Base-by-base conservation (phyloP, 371 early-diverging fungal species). In the Vairimorpha necatrix region DNA sequence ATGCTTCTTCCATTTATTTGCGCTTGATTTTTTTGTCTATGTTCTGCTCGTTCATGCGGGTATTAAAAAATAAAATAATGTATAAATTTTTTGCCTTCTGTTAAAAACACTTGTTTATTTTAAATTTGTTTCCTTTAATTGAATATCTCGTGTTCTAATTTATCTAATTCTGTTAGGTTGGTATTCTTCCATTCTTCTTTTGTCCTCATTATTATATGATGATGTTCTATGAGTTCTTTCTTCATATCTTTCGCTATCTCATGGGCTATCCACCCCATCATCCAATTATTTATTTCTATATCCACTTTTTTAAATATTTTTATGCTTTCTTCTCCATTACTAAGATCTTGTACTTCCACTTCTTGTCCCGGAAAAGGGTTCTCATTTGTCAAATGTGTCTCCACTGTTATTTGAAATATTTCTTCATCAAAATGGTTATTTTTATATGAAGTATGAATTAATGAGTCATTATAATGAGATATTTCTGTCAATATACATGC, bases 281-380 rank as follows among this genome's bases (percentile, higher is more conserved):
- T 67, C n/a, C 74, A 77, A 6, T 61, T 53, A 61, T 86, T 83
- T 16, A 85, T 34, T 62, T 83, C 76, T 1, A 85, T 58, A n/a
- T 68, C 75, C 20, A 86, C 72, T 13, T 58, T 24, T 77, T 86
- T 86, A 58, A 82, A 86, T 18, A 75, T 65, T 80, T 18, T 81
- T 46, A 33, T 78, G 74, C 6, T 54, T 48, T n/a, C 48, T 39
- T 68, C 54, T 61, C 2, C 38, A 26, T 48, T 47, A 20, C 22
- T 28, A 18, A 26, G 50, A 39, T 32, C 42, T 39, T 2, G 67
- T 34, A 20, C 60, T 63, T 32, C 69, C 63, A 6, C 3, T 50
- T 50, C 50, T n/a, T n/a, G 54, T 26, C 74, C 69, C 1, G 78
- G 39, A 7, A 77, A 78, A 50, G 76, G 67, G 47, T 30, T 32